Evolutionary conservation across 2,329 filamentous ascomycete species (phyloP).

Genomic region (Calonectria hawksworthii): DNA sequence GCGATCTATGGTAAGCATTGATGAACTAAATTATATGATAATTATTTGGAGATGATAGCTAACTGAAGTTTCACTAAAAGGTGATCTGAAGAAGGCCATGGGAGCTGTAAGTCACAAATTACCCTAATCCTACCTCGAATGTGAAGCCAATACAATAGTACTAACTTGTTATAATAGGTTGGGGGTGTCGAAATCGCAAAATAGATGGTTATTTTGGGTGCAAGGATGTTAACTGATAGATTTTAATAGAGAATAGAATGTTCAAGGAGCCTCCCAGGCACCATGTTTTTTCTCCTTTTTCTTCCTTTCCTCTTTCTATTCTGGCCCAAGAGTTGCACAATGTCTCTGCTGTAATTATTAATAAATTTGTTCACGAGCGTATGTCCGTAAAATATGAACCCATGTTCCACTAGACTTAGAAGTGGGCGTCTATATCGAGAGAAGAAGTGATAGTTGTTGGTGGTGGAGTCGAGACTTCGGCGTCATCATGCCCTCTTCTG

Average conservation of each 20-base stretch:
- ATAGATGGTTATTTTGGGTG: not conserved
- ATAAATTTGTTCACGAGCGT: accelerated
- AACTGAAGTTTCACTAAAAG: not conserved
- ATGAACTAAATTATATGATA: too few relatives aligned
- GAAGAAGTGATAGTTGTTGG: not conserved
- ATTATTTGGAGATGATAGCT: not conserved
- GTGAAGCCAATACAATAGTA: not conserved
- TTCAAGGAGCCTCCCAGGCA: not conserved
- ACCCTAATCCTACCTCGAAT: too few relatives aligned
- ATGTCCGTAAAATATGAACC: not conserved
- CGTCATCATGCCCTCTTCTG: not conserved
- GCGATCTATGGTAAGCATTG: not conserved
- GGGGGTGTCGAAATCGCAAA: not conserved
- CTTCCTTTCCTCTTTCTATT: not conserved
- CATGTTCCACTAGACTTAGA: too few relatives aligned
- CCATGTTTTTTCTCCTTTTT: not conserved
- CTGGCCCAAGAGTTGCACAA: not conserved
- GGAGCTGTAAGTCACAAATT: not conserved
- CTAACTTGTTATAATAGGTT: not conserved
- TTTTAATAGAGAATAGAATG: not conserved
- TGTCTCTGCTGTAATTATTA: not conserved
- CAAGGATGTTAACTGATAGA: not conserved
- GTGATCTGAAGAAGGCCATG: not conserved
- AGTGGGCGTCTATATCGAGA: not conserved
- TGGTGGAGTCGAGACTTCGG: not conserved